Evolutionary conservation across 768 basidiomycete genomes (phyloP), one percentile per base, ranked within the genome.

Genomic region (Sutorius australiensis): DNA sequence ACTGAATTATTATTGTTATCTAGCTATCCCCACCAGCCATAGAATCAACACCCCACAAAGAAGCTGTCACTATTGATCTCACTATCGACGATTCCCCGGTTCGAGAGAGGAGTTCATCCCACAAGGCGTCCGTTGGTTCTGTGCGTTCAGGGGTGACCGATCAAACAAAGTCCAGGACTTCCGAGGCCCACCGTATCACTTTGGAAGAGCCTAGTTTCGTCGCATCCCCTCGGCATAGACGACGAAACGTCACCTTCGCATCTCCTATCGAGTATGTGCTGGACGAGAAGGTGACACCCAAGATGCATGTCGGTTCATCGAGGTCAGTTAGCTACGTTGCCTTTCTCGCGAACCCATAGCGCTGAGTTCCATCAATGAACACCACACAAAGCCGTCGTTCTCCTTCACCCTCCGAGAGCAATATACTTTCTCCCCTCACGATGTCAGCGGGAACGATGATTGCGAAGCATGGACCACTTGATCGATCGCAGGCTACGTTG

Each of bases 11-110:
- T 8, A 60, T 38, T 37, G n/a, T 48, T 27, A 48, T 45, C 30
- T 34, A 69, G 63, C 31, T 43, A 28, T 55, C 32, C 39, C 24
- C 24, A 31, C 46, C 45, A 24, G 45, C 50, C 14, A 16, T 39
- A 48, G 47, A 56, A 39, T 56, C 57, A 28, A 60, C 58, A 24
- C 61, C 62, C 32, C 50, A 46, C 58, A 55, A 50, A 19, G 57
- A 73, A 39, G 54, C 56, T 19, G 58, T 68, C 8, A 76, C 72
- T 39, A 74, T 80, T 51, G 80, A 82, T 61, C 68, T 80, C 50
- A 79, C 76, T n/a, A 54, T 62, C 17, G 70, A 73, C 39, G 51
- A 51, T 4, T 55, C 67, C 27, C 70, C 69, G 10, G 53, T 45
- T 28, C 60, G 43, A 39, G 54, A 42, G 42, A 48, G 47, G 17